Evolutionary conservation across 345 rosid species (phyloP), one percentile per base, ranked within the genome.

Genomic region (Camelina laxa): DNA sequence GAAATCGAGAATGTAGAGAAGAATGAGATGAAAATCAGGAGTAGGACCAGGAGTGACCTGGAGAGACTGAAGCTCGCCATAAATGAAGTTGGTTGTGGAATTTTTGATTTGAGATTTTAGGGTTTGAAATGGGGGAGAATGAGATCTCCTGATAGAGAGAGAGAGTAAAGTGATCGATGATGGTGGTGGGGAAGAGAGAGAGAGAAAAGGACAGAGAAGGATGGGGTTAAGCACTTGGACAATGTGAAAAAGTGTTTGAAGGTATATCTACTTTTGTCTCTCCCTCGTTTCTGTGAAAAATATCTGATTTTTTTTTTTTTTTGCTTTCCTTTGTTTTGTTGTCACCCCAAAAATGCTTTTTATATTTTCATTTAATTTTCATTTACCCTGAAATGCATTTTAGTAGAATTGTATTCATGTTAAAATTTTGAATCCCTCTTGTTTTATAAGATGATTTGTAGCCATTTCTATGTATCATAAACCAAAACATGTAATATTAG

Each of bases 21-120:
- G 75, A 79, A 74, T 41, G 84, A 13, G 68, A 84, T 11, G 21
- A 80, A 45, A 82, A 51, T 4, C 2, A 87, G 41, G 44, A 71
- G 27, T 12, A 69, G 73, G 56, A 87, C 22, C 82, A 27, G 69
- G 30, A 75, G 15, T 74, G 75, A 67, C 42, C 27, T 58, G 81
- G 78, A 80, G 75, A 84, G 69, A 19, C 45, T 9, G 42, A 72
- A 60, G 17, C 33, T 66, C 57, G 91, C 88, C 97, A 91, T 93
- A 47, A 81, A 22, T 39, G 83, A 67, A 72, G 22, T 67, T 24
- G 82, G 81, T 87, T 75, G 74, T 78, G 82, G 86, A 83, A 77
- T 83, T 77, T 84, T 74, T 80, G 79, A 80, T 86, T 74, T 84
- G 80, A 33, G 36, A 33, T 75, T 70, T 75, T 86, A 72, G 81